Conservation (phyloP, 352 stramenopile genomes). For the Plasmopara muralis region DNA sequence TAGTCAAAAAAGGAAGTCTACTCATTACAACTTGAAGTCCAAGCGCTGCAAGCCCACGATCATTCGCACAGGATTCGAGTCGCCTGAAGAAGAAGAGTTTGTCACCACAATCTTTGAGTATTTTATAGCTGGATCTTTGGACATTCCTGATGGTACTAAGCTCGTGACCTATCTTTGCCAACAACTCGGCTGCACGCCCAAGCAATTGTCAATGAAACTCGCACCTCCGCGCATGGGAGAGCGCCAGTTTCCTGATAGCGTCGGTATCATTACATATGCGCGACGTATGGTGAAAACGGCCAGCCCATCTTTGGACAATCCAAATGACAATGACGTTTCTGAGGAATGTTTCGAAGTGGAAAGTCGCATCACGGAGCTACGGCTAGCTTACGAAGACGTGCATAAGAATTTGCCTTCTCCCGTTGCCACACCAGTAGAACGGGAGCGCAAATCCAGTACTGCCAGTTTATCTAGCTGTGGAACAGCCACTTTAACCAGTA, state of each 20-base stretch:
- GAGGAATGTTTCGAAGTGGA: conserved; percentile 48
- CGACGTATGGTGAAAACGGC: conserved; percentile 19
- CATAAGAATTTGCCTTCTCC: conserved; percentile 20
- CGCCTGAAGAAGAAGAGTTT: conserved; percentile 53
- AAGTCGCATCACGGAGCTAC: conserved; percentile 40
- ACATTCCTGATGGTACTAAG: conserved; percentile 43
- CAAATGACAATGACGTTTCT: conserved; percentile 24
- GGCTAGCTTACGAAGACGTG: conserved; percentile 36
- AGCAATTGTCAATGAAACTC: conserved; percentile 67
- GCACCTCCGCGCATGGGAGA: conserved; percentile 43
- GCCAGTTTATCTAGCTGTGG: conserved; percentile 23
- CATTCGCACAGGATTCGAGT: conserved; percentile 71
- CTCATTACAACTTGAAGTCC: conserved; percentile 3
- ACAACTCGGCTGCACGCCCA: conserved; percentile 43
- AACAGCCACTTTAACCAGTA: conserved; percentile 16
- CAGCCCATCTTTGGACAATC: conserved; percentile 8
- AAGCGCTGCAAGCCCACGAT: conserved; percentile 50
- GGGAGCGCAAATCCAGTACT: conserved; percentile 24
- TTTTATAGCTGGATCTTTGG: conserved; percentile 51
- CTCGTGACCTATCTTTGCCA: conserved; percentile 55
- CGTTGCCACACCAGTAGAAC: conserved; percentile 13
- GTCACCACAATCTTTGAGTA: conserved; percentile 53
- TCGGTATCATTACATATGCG: conserved; percentile 48
- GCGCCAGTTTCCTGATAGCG: conserved; percentile 49
- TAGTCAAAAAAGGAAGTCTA: conserved; percentile 14